These are phyloP conservation scores for Physcomitrellopsis africana DNA, from an alignment of 225 moss, liverwort and hornwort genomes.

Conservation along the genomic window DNA sequence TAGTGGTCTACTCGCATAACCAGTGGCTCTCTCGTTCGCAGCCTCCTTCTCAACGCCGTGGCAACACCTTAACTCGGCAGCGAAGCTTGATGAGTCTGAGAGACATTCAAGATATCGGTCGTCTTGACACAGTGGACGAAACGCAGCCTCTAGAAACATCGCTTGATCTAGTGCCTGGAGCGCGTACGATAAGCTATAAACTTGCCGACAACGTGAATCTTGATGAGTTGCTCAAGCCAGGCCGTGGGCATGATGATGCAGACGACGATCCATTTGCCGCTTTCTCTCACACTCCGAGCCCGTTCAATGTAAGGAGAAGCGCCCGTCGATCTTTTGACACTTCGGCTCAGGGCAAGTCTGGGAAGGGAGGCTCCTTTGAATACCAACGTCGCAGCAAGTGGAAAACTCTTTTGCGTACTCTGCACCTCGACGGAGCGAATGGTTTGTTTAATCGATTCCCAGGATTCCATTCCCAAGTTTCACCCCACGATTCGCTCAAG, in stretches of 20 bases:
- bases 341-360: slow-evolving; percentile 28
- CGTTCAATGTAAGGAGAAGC: slow-evolving; percentile 12
- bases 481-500: slow-evolving; percentile 41
- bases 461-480: slow-evolving; percentile 43
- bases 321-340: slow-evolving; percentile 48
- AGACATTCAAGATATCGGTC: slow-evolving; percentile 20
- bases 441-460: slow-evolving; percentile 36
- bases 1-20: slow-evolving; percentile 12
- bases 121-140: slow-evolving; percentile 45
- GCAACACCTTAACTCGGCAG: slow-evolving; percentile 10
- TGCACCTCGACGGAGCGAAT: slow-evolving; percentile 36
- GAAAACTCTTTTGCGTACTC: slow-evolving; percentile 38
- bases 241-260: slow-evolving; percentile 23
- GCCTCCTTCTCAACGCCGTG: slow-evolving; percentile 17
- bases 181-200: slow-evolving; percentile 32
- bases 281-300: neutral
- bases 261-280: slow-evolving; percentile 16
- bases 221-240: slow-evolving; percentile 38
- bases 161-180: slow-evolving; percentile 5
- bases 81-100: slow-evolving; percentile 22
- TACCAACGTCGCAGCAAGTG: slow-evolving; percentile 21
- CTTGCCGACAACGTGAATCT: slow-evolving; percentile 23
- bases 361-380: slow-evolving; percentile 15
- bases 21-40: slow-evolving; percentile 5
- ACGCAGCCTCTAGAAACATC: slow-evolving; percentile 22